These are phyloP conservation scores for Schwanniomyces sp. DNA, from an alignment of 805 yeast species.

Conservation along the genomic window DNA sequence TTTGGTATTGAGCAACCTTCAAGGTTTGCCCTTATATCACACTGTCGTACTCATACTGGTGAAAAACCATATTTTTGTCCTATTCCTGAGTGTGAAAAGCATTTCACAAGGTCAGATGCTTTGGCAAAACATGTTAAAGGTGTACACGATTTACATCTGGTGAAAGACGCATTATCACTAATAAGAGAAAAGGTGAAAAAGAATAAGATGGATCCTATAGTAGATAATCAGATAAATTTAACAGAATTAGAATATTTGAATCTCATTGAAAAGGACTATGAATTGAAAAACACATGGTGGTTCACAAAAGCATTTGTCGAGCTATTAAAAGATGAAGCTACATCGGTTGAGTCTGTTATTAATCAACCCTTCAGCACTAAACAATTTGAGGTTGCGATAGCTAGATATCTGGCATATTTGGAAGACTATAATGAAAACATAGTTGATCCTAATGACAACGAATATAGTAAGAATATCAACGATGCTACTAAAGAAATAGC, in stretches of 20 bases:
- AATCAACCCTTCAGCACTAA: constrained; percentile 30
- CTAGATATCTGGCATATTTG: constrained; percentile 28
- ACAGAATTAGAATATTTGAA: constrained; percentile 27
- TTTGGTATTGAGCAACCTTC: constrained; percentile 53
- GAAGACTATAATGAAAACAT: constrained; percentile 13
- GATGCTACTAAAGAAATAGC: constrained; percentile 3
- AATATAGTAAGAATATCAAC: background rate
- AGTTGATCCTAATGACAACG: constrained; percentile 2
- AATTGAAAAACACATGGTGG: constrained; percentile 45
- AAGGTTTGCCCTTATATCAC: constrained; percentile 59
- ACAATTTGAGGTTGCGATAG: constrained; percentile 32
- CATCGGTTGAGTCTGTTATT: constrained; percentile 16
- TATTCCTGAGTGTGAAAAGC: constrained; percentile 63
- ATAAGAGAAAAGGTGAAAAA: constrained; percentile 30
- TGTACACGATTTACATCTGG: constrained; percentile 53
- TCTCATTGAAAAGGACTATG: constrained; percentile 33
- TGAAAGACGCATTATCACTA: constrained; percentile 30
- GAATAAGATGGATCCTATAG: constrained; percentile 24
- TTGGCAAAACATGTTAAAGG: constrained; percentile 63
- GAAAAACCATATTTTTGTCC: constrained; percentile 66
- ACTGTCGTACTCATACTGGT: constrained; percentile 64
- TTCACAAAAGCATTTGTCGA: constrained; percentile 27
- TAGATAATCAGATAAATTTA: constrained; percentile 21
- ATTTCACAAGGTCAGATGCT: constrained; percentile 60
- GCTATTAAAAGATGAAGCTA: constrained; percentile 16